Conservation (phyloP, 78 protist genomes). For the Parvularia atlantis region DNA sequence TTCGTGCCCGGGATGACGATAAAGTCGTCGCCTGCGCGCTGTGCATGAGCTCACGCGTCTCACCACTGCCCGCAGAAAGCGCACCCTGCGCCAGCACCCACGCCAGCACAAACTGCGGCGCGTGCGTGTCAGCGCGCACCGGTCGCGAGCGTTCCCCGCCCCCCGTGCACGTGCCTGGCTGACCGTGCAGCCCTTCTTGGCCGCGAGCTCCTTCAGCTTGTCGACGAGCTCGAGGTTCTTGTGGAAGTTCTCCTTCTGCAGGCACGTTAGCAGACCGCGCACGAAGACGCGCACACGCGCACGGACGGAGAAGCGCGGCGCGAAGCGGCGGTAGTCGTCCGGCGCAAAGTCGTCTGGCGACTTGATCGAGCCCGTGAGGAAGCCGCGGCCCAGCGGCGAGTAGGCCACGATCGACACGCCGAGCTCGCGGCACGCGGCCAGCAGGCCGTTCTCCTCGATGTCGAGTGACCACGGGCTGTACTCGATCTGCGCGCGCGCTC, state of each 20-base stretch:
- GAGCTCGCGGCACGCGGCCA: constrained; percentile 10
- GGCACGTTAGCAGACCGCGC: no score
- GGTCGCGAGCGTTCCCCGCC: no score
- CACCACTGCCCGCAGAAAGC: no score
- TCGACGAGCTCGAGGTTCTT: constrained; percentile 12
- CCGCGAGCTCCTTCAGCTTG: neutral
- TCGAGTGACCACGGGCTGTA: constrained; percentile 21
- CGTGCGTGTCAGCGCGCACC: no score
- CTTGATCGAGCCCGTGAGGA: constrained; percentile 5
- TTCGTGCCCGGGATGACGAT: constrained; percentile 14
- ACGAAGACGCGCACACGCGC: no score
- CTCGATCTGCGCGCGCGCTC: constrained; percentile 22
- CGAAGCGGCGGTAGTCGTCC: neutral
- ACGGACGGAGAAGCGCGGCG: constrained; percentile 18
- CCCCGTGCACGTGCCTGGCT: no score
- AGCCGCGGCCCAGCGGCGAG: constrained; percentile 28
- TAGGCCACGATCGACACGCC: constrained; percentile 20
- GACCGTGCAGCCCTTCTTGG: constrained; percentile 5
- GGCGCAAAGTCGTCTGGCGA: neutral
- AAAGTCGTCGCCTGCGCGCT: no score
- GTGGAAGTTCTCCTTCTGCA: constrained; percentile 11
- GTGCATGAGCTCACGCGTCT: no score
- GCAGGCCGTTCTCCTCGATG: constrained; percentile 15
- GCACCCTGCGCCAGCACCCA: constrained; percentile 24
- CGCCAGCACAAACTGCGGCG: constrained; percentile 14